Base-by-base conservation (phyloP, 805 yeast genomes). In the Maudiozyma saulgeensis region DNA sequence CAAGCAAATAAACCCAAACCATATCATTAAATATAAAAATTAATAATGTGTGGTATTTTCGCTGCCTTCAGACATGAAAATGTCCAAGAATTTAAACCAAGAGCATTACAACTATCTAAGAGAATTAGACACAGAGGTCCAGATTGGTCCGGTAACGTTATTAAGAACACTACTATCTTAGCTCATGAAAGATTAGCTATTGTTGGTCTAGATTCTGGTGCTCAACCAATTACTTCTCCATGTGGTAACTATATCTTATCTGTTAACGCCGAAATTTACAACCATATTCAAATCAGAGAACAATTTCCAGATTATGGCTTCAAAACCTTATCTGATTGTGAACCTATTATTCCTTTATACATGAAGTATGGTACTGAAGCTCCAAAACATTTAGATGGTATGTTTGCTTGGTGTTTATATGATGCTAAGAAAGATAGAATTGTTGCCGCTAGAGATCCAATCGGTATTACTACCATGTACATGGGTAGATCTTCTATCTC, bases 91-190 rank as follows among this genome's bases (percentile, higher is more conserved):
- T 93, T 86, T 78, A 91, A 90, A 71, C 79, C 82, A 54, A 82
- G 82, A 66, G 98, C 98, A 43, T 76, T 93, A 54, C 95, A 87
- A 68, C 77, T 87, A 67, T 78, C 98, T 54, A 91, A 88, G 71
- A 80, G 90, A 72, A 84, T 91, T 68, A 83, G 99, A 74, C 99
- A 93, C 72, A 84, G 99, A 72, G 99, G 99, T 64, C 99, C 99
- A 58, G 99, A 93, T 72, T 93, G 99, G 99, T 78, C 89, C 38
- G 99, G 99, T 64, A 89, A 88, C 81, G 68, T 77, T 56, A 72
- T 78, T 56, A 81, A 82, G 66, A 87, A 87, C 82, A 68, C 74
- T 56, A 87, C 97, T 44, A 82, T 93, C 57, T 71, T 93, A 58
- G 82, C 86, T 60, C 99, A 93, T 68, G 99, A 93, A 76, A 87